A percentile compares a stretch with the other conserved stretches of the same genome.
These are phyloP conservation scores for Tolypocladium paradoxum DNA, from an alignment of 2,329 filamentous ascomycete genomes.

Conservation along the genomic window DNA sequence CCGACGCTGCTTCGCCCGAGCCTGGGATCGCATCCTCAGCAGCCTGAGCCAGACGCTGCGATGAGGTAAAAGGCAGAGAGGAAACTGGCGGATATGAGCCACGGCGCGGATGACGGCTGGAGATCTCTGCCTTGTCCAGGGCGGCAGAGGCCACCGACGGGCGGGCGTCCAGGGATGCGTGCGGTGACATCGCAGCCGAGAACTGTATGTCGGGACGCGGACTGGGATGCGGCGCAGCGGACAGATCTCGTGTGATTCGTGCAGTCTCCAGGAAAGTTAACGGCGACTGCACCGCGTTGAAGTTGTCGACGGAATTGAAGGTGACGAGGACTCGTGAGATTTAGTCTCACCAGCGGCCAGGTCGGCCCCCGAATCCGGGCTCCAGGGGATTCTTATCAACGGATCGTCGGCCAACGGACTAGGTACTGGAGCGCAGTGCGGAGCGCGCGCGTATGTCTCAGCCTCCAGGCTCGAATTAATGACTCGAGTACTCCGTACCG, in stretches of 20 bases:
- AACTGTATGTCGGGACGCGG: no score
- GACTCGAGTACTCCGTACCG: no score
- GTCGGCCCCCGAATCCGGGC: background rate
- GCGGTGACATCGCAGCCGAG: background rate
- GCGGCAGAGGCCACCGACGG: slow-evolving; percentile 7
- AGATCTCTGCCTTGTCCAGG: slow-evolving; percentile 13
- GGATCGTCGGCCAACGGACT: background rate
- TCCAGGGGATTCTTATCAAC: background rate
- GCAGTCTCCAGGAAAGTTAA: background rate
- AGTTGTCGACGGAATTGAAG: background rate
- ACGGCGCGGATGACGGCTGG: slow-evolving; percentile 9
- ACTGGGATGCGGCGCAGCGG: background rate
- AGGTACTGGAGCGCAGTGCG: background rate
- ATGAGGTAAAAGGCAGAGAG: slow-evolving; percentile 21
- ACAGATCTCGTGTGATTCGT: background rate
- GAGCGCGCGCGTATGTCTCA: background rate
- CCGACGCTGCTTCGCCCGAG: slow-evolving; percentile 10
- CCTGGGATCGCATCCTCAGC: slow-evolving; percentile 13
- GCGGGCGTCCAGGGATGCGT: background rate
- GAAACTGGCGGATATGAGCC: slow-evolving; percentile 17
- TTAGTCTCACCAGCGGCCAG: background rate
- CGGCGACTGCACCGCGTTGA: background rate
- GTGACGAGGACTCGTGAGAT: background rate
- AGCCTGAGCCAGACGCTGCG: slow-evolving; percentile 17
- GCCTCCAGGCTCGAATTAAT: background rate